phyloP scores from a whole-genome alignment of 768 basidiomycete species.

The Coprinellus micaceus region DNA sequence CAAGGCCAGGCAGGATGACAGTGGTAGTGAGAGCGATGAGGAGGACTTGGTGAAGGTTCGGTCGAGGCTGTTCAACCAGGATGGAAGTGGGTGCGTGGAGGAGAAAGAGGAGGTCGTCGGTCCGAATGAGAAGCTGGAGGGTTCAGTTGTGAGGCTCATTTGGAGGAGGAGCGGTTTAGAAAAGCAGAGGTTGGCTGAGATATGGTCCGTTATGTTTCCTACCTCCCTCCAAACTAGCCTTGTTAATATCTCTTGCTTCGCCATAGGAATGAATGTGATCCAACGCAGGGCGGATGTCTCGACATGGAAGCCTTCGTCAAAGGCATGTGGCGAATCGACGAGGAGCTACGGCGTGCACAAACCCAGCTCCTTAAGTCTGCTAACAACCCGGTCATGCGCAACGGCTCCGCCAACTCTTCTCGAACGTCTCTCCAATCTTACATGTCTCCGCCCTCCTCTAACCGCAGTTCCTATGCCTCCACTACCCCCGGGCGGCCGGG shows the following conservation, averaged over 20 bases:
- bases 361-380: slow-evolving; percentile 32
- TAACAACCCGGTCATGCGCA: slow-evolving; percentile 1
- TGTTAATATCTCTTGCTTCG: background rate
- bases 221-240: slow-evolving; percentile 1
- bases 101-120: slow-evolving; percentile 30
- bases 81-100: slow-evolving; percentile 21
- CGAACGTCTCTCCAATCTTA: background rate
- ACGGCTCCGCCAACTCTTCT: slow-evolving; percentile 3
- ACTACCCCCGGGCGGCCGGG: background rate
- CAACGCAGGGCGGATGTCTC: slow-evolving; percentile 49
- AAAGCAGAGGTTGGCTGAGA: slow-evolving; percentile 47
- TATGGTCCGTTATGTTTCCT: slow-evolving; percentile 51
- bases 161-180: slow-evolving; percentile 63
- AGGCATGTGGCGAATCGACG: slow-evolving; percentile 87
- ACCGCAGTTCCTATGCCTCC: slow-evolving; percentile 2
- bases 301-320: slow-evolving; percentile 63
- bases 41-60: slow-evolving; percentile 8
- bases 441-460: background rate
- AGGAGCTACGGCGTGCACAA: slow-evolving; percentile 68
- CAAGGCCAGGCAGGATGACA: background rate
- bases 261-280: slow-evolving; percentile 69
- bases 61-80: slow-evolving; percentile 6
- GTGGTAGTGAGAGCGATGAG: background rate
- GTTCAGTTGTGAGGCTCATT: slow-evolving; percentile 51
- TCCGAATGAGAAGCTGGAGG: slow-evolving; percentile 49